These are phyloP conservation scores for Platanthera guangdongensis DNA, from an alignment of 106 monocot genomes.

Conservation along the genomic window DNA sequence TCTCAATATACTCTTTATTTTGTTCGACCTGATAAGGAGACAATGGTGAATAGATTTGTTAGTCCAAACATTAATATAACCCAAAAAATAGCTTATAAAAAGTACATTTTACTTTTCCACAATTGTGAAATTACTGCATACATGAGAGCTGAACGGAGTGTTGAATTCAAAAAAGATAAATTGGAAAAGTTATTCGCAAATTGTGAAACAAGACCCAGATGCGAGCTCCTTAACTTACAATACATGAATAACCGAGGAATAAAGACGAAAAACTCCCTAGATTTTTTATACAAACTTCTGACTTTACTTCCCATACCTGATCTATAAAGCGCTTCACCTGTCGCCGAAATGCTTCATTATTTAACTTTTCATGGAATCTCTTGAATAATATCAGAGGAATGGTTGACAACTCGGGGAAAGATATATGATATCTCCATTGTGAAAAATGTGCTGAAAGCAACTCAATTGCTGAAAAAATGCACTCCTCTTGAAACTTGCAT, in stretches of 20 bases:
- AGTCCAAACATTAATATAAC: not conserved
- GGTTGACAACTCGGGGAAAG: conserved; percentile 79
- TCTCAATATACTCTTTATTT: conserved; percentile 53
- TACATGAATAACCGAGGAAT: too few species aligned
- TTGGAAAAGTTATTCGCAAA: not conserved
- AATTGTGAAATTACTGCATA: not conserved
- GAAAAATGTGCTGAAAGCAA: conserved; percentile 62
- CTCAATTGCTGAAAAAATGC: conserved; percentile 53
- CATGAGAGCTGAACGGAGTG: not conserved
- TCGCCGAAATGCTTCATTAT: conserved; percentile 47
- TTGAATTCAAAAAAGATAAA: not conserved
- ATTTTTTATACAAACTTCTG: too few species aligned
- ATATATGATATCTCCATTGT: conserved; percentile 87
- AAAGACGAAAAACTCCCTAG: too few species aligned
- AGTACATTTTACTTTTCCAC: not conserved
- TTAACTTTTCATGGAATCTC: conserved; percentile 46
- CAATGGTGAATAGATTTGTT: not conserved
- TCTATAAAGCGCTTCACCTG: conserved; percentile 69
- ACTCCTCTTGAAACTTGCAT: conserved; percentile 49
- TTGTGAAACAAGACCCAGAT: not conserved
- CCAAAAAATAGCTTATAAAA: not conserved
- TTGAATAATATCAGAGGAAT: conserved; percentile 76
- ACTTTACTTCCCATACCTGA: conserved; percentile 45
- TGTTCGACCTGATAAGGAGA: conserved; percentile 39
- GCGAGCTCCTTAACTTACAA: too few species aligned